Evolutionary conservation across 495 filamentous ascomycete genomes (phyloP).

Genomic region (Penicillium turbatum): DNA sequence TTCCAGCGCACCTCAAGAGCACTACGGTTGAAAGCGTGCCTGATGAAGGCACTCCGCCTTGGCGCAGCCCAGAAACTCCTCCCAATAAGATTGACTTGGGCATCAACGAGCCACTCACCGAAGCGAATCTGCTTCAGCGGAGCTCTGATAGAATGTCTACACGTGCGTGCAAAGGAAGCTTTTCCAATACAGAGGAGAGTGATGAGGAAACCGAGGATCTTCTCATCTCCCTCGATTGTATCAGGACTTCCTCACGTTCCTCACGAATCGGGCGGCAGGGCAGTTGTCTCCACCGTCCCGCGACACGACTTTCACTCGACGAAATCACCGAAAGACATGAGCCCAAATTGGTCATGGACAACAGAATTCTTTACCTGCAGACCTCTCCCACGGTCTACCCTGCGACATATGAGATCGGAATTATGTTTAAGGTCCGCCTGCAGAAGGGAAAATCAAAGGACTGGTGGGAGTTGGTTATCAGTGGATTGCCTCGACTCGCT

Average conservation of each 20-base stretch:
- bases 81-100: not conserved
- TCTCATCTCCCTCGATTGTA: not conserved
- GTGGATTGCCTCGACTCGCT: constrained; percentile 29
- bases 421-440: constrained; percentile 19
- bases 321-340: not conserved
- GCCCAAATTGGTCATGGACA: constrained; percentile 18
- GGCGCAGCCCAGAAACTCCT: not conserved
- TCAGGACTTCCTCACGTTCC: not conserved
- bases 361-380: constrained; percentile 21
- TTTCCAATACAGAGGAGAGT: constrained; percentile 6
- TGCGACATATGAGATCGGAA: constrained; percentile 21
- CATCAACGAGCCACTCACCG: not conserved
- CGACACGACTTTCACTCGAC: not conserved
- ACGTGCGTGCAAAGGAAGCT: constrained; percentile 11
- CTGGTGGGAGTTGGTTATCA: constrained; percentile 31
- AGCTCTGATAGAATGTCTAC: constrained; percentile 11
- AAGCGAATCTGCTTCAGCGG: not conserved
- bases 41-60: not conserved
- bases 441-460: constrained; percentile 17
- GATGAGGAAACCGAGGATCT: not conserved
- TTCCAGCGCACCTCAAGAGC: not conserved
- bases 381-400: constrained; percentile 10
- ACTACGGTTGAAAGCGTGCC: not conserved
- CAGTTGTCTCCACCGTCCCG: too few species aligned
- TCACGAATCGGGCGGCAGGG: not conserved